A percentile compares a stretch with the other conserved stretches of the same genome.
Evolutionary conservation across 106 monocot species (phyloP).

Genomic region (Posidonia australis): DNA sequence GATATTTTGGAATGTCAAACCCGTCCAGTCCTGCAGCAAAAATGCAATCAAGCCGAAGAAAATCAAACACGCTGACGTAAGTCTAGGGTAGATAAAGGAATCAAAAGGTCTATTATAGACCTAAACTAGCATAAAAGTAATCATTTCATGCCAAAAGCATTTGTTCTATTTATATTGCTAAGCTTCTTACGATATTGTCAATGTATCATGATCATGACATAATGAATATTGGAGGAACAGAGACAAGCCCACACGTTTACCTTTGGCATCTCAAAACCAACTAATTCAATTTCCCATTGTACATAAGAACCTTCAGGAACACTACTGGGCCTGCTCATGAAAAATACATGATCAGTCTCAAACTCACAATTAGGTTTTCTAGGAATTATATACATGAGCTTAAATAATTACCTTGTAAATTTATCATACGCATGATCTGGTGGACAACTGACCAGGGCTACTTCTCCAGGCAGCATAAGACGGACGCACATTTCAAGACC

Average conservation of each 20-base stretch:
- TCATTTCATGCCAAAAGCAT: too few relatives aligned
- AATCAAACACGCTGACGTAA: too few relatives aligned
- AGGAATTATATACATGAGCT: neutral
- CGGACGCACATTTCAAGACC: slow-evolving; percentile 96
- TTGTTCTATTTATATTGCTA: too few relatives aligned
- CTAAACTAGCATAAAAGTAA: too few relatives aligned
- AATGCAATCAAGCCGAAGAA: neutral
- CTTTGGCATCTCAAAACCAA: slow-evolving; percentile 96
- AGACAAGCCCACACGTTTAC: slow-evolving; percentile 14
- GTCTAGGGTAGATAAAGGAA: too few relatives aligned
- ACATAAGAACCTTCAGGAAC: slow-evolving; percentile 93
- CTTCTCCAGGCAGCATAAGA: slow-evolving; percentile 91
- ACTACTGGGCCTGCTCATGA: slow-evolving; percentile 36
- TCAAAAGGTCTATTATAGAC: too few relatives aligned
- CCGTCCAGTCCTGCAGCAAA: slow-evolving; percentile 85
- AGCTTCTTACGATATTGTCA: too few relatives aligned
- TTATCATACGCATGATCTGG: slow-evolving; percentile 99
- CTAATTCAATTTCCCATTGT: slow-evolving; percentile 91
- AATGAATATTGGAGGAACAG: neutral
- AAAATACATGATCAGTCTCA: neutral
- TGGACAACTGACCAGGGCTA: slow-evolving; percentile 78
- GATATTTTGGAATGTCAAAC: slow-evolving; percentile 71
- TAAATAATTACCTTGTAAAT: slow-evolving; percentile 48
- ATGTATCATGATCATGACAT: neutral
- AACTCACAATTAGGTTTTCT: neutral